Base-by-base conservation (phyloP, 768 basidiomycete genomes). In the Lactarius akahatsu region DNA sequence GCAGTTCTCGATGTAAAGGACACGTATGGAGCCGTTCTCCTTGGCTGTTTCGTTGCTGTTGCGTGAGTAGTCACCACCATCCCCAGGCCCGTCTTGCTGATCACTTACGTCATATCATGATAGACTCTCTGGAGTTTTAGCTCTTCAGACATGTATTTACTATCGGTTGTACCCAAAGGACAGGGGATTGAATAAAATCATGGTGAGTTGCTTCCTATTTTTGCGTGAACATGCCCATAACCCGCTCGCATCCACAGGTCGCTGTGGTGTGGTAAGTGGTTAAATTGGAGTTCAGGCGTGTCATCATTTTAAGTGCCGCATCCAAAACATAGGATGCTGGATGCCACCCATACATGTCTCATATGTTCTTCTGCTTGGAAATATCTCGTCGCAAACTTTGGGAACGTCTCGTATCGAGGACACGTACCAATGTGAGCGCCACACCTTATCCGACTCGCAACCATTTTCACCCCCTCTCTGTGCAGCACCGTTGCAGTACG, bases 321-420 rank as follows among this genome's bases (percentile, higher is more conserved):
- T 36, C 30, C 15, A 5, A 40, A 63, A 56, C 11, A 32, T 26
- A 72, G 70, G 71, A 8, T 34, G 7, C 47, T 69, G 54, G 71
- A 72, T 34, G 6, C 30, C 23, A 4, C 34, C 8, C 69, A 72
- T 32, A 65, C 66, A 18, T 34, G 34, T 18, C 34, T 72, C 43
- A 59, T 67, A 28, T 70, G 63, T 23, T 28, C 62, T n/a, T 66
- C 69, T 26, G 7, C 16, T 18, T 71, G 71, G 71, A 32, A 58
- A 2, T 71, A 71, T 56, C 57, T 71, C n/a, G 40, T 71, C 32
- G 45, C 64, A 3, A 67, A 68, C 59, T 71, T 45, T 13, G 71
- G 71, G 40, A 64, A 70, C 13, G 62, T 62, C 41, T 40, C 26
- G 1, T 2, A 20, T 3, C 2, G 18, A 1, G 69, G 64, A 18